phyloP scores from a whole-genome alignment of 176 grass and related monocot species.

The Juncus inflexus region DNA sequence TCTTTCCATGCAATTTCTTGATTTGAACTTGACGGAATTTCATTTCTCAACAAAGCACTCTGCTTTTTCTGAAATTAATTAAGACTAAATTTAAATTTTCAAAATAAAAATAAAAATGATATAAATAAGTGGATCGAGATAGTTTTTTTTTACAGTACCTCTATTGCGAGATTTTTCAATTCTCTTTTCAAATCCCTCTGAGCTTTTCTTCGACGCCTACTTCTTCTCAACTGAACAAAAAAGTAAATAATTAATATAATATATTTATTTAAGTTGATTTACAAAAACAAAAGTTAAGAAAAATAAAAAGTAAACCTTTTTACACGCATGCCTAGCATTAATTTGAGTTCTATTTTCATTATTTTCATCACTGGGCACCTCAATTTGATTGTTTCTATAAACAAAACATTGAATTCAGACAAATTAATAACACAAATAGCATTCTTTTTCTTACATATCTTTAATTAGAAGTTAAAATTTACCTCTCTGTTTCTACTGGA shows the following conservation, averaged over 20 bases:
- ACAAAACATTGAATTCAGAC: not conserved
- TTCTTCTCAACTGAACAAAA: slow-evolving; percentile 42
- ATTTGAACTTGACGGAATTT: slow-evolving; percentile 29
- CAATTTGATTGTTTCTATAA: slow-evolving; percentile 47
- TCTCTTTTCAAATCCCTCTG: slow-evolving; percentile 37
- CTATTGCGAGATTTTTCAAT: slow-evolving; percentile 30
- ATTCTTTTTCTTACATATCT: too few species aligned
- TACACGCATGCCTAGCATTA: slow-evolving; percentile 31
- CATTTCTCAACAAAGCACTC: slow-evolving; percentile 28
- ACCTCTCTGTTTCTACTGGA: too few species aligned
- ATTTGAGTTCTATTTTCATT: slow-evolving; percentile 16
- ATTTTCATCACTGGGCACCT: slow-evolving; percentile 18
- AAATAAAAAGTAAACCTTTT: slow-evolving; percentile 47
- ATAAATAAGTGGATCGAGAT: too few species aligned
- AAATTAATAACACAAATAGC: too few species aligned
- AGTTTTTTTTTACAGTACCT: slow-evolving; percentile 33
- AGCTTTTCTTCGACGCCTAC: slow-evolving; percentile 57
- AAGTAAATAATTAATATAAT: not conserved
- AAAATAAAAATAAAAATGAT: too few species aligned
- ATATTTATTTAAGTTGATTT: slow-evolving; percentile 1
- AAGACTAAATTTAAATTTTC: not conserved
- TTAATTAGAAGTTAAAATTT: too few species aligned
- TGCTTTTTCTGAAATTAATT: slow-evolving; percentile 39
- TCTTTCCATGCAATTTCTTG: slow-evolving; percentile 34
- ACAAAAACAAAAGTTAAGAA: slow-evolving; percentile 14